phyloP scores from a whole-genome alignment of 257 asterid genomes.

The Haberlea rhodopensis region DNA sequence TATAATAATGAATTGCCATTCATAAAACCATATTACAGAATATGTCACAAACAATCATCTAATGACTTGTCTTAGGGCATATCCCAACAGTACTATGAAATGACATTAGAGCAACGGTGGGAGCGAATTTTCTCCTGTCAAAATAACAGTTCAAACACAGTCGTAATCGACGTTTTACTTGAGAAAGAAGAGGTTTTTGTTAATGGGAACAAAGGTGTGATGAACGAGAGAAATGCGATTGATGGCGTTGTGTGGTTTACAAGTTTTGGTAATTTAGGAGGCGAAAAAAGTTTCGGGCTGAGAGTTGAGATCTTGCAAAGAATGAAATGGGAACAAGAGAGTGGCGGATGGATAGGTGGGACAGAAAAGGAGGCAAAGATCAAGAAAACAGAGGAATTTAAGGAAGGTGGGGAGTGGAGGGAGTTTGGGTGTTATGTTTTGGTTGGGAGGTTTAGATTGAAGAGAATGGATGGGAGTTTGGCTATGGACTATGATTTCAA shows the following conservation, averaged over 20 bases:
- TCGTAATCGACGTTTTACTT: slow-evolving; percentile 32
- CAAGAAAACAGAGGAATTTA: slow-evolving; percentile 13
- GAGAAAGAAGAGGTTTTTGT: neutral
- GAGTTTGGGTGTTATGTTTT: slow-evolving; percentile 15
- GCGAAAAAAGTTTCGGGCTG: slow-evolving; percentile 39
- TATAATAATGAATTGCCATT: too few relatives aligned
- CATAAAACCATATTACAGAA: too few relatives aligned
- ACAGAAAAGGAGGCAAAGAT: neutral
- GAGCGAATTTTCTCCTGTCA: slow-evolving; percentile 23
- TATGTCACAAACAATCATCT: too few relatives aligned
- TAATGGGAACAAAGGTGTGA: neutral
- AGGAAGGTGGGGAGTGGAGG: neutral
- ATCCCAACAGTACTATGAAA: too few relatives aligned
- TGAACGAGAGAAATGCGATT: neutral
- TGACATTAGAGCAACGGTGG: slow-evolving; percentile 36
- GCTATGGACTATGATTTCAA: slow-evolving; percentile 4
- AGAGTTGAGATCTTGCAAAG: slow-evolving; percentile 49
- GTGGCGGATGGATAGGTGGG: slow-evolving; percentile 7
- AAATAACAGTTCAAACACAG: neutral
- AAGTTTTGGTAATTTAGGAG: slow-evolving; percentile 22
- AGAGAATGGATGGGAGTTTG: slow-evolving; percentile 17
- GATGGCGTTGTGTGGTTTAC: slow-evolving; percentile 52
- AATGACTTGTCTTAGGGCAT: too few relatives aligned
- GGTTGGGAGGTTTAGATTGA: slow-evolving; percentile 11
- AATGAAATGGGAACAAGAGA: slow-evolving; percentile 34